Evolutionary conservation across 208 protist genomes (phyloP).

Genomic region (Blechomonas ayalai): DNA sequence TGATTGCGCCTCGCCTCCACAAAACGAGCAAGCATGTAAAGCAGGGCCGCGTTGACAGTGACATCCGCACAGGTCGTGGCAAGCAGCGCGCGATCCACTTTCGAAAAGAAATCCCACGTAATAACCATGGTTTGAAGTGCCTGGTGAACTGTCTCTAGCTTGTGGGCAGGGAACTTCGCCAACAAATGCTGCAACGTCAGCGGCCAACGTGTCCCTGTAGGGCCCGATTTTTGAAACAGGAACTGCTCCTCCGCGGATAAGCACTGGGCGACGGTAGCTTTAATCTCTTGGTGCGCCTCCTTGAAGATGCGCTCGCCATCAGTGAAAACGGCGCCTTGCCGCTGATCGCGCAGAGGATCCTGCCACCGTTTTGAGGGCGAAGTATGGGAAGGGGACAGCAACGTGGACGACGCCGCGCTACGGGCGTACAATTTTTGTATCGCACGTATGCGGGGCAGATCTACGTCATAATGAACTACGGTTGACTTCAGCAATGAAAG

Average conservation of each 20-base stretch:
- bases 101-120: constrained; percentile 14
- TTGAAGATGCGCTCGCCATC: constrained; percentile 10
- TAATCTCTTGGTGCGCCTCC: constrained; percentile 14
- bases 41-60: neutral
- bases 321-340: neutral
- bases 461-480: constrained; percentile 10
- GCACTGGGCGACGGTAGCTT: constrained; percentile 1
- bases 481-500: constrained; percentile 3
- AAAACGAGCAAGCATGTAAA: constrained; percentile 2
- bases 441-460: constrained; percentile 2
- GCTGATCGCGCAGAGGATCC: too few species aligned
- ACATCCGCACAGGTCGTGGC: constrained; percentile 2
- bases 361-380: too few species aligned
- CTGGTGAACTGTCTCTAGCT: constrained; percentile 1
- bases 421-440: neutral
- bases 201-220: constrained; percentile 5
- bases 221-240: neutral
- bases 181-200: constrained; percentile 3
- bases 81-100: neutral
- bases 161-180: constrained; percentile 6
- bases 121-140: constrained; percentile 12
- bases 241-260: neutral
- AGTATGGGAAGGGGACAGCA: too few species aligned
- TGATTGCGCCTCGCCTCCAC: constrained; percentile 3
- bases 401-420: too few species aligned